Base-by-base conservation (phyloP, 371 early-diverging fungal genomes). In the Rhizomucor miehei region DNA sequence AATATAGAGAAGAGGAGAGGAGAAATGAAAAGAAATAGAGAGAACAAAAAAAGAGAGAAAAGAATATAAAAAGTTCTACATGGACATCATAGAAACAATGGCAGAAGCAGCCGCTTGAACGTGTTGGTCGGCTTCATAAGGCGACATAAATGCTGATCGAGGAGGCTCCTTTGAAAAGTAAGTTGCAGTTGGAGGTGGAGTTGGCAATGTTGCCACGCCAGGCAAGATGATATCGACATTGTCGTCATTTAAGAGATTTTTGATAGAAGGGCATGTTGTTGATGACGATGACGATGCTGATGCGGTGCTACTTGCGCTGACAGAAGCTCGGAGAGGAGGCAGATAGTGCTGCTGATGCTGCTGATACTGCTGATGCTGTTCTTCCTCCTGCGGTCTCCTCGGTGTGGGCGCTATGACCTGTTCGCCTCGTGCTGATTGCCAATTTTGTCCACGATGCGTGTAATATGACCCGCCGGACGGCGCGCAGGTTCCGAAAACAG, bases 201-300 rank as follows among this genome's bases (percentile, higher is more conserved):
- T 45, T 14, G 45, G 45, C 45, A 45, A 45, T 6, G 45, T 45
- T 13, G 45, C 25, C 29, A 29, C 29, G 8, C 29, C 29, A 3
- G 29, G 29, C 29, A 29, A 29, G 29, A 29, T 29, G 8, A 29
- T 29, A 8, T 29, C 29, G 19, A 55, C 66, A 23, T 20, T 20
- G 16, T 52, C 57, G 23, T 57, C 55, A 51, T 67, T 67, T 19
- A 67, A 56, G 35, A 67, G 51, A n/a, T 54, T 63, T 40, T 56
- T 63, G 43, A 67, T 67, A 3, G 67, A 59, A 16, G 64, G 58
- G 14, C 63, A 62, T n/a, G 68, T 63, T n/a, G 65, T 57, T 14
- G 68, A 68, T 13, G 65, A 64, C 17, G 50, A 52, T 17, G 53
- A 52, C 5, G 45, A 45, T 14, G 25, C 13, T 14, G 45, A 45